Conservation (phyloP, 2,329 filamentous ascomycete species). For the Lachnum nothofagi region DNA sequence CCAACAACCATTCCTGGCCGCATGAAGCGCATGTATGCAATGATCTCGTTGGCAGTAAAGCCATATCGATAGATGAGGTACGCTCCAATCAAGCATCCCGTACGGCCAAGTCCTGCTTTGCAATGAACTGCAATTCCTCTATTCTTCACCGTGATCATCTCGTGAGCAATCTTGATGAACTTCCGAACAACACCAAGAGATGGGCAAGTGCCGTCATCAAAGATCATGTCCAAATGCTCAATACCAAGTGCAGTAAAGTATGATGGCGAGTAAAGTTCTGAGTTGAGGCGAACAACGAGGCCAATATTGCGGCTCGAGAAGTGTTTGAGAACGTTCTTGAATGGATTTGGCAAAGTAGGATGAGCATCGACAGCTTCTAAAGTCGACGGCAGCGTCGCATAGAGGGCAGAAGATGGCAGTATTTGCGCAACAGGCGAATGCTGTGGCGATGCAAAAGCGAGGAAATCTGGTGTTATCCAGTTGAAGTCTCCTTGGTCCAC, state of each 20-base stretch:
- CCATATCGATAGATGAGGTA: conserved; percentile 97
- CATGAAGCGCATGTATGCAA: conserved; percentile 99
- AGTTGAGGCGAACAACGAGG: conserved; percentile 91
- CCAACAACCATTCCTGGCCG: conserved; percentile 97
- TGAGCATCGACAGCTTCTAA: conserved; percentile 66
- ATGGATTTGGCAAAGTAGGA: conserved; percentile 71
- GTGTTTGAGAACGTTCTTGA: conserved; percentile 92
- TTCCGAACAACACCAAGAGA: conserved; percentile 82
- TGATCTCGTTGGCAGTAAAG: conserved; percentile 95
- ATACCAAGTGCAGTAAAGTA: conserved; percentile 96
- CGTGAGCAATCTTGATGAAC: conserved; percentile 91
- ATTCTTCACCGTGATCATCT: conserved; percentile 85
- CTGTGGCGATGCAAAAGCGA: conserved; percentile 94
- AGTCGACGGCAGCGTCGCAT: conserved; percentile 67
- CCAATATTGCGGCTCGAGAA: conserved; percentile 86
- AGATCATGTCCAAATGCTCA: conserved; percentile 97
- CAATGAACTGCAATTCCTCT: conserved; percentile 96
- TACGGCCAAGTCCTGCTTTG: conserved; percentile 93
- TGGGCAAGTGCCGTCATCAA: conserved; percentile 95
- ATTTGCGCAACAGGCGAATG: conserved; percentile 71
- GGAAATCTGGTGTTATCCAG: conserved; percentile 92
- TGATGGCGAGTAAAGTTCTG: conserved; percentile 90
- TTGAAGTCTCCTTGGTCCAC: conserved; percentile 99
- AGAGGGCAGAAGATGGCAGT: conserved; percentile 66
- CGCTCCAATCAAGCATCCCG: conserved; percentile 91